Base-by-base conservation (phyloP, 495 filamentous ascomycete genomes). In the Penicillium alfredii region DNA sequence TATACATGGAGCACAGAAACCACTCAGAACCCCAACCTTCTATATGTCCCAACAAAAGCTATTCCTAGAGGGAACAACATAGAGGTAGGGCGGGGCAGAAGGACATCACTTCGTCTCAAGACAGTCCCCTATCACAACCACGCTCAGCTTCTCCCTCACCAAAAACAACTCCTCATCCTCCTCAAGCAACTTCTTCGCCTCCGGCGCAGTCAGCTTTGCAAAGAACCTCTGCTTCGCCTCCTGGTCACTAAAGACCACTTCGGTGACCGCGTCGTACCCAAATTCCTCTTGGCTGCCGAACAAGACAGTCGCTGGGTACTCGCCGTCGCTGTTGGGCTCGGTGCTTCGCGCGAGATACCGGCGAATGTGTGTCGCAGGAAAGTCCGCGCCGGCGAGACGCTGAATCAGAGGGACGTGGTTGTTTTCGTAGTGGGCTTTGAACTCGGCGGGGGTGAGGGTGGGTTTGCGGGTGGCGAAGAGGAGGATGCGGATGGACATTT, bases 361-460 rank as follows among this genome's bases (percentile, higher is more conserved):
- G 7, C 53, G 56, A 5, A 23, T 51, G 40, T 60, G 53, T 7
- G 32, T 28, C 6, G 45, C 24, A 5, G 51, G 58, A 40, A 60
- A 58, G 12, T 39, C 29, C 12, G 45, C 9, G n/a, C 61, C 61
- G 10, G 46, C 44, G 14, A 59, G 27, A 10, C 40, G 17, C 16
- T 40, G 35, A 14, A 66, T n/a, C 6, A 59, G 42, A 12, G 60
- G 60, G 16, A 66, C 23, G 20, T 62, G 60, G 2, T 14, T 30
- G 23, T 22, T 47, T 26, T 60, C 51, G 34, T 61, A 58, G 47
- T 64, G 51, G 7, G 25, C 16, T 21, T 51, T 53, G 44, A 66
- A 66, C n/a, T 54, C 27, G 22, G 45, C 31, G 1, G 61, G 53
- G 2, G 56, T 43, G 11, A 42, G 42, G n/a, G 45, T 53, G 5